Conservation (phyloP, 2,329 filamentous ascomycete genomes). For the Exophiala sp. region DNA sequence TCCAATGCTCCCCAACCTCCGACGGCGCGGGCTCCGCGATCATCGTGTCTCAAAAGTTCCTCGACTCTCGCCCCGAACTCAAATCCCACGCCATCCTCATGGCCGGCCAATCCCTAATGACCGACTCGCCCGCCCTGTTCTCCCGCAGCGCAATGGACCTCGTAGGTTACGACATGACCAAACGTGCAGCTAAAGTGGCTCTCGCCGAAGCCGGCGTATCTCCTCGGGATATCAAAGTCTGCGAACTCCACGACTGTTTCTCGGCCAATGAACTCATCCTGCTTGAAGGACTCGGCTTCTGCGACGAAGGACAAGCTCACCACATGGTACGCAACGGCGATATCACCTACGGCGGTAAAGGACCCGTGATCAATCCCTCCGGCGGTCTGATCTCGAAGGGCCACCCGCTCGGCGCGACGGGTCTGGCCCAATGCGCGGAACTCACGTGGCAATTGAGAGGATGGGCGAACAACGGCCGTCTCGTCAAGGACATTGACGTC, state of each 20-base stretch:
- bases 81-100: constrained; percentile 77
- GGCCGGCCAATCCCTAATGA: constrained; percentile 80
- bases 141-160: constrained; percentile 75
- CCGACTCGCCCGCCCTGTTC: constrained; percentile 79
- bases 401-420: constrained; percentile 88
- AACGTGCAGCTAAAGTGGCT: constrained; percentile 66
- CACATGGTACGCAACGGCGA: constrained; percentile 82
- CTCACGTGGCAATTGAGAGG: constrained; percentile 94
- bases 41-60: constrained; percentile 82
- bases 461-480: constrained; percentile 83
- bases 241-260: constrained; percentile 96
- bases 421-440: constrained; percentile 90
- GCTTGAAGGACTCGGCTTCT: constrained; percentile 80
- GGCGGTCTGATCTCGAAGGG: constrained; percentile 95
- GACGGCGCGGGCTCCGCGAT: constrained; percentile 88
- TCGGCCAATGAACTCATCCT: constrained; percentile 89
- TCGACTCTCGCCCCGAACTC: constrained; percentile 81
- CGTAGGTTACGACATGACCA: constrained; percentile 83
- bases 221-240: constrained; percentile 70
- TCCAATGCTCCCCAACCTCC: constrained; percentile 95
- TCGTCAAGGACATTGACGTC: constrained; percentile 63
- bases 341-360: constrained; percentile 81
- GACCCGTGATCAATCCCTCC: constrained; percentile 79
- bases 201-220: constrained; percentile 67
- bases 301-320: constrained; percentile 77